A percentile compares a stretch with the other conserved stretches of the same genome.
Conservation (phyloP, 176 grass and related monocot species). For the Thalia dealbata region DNA sequence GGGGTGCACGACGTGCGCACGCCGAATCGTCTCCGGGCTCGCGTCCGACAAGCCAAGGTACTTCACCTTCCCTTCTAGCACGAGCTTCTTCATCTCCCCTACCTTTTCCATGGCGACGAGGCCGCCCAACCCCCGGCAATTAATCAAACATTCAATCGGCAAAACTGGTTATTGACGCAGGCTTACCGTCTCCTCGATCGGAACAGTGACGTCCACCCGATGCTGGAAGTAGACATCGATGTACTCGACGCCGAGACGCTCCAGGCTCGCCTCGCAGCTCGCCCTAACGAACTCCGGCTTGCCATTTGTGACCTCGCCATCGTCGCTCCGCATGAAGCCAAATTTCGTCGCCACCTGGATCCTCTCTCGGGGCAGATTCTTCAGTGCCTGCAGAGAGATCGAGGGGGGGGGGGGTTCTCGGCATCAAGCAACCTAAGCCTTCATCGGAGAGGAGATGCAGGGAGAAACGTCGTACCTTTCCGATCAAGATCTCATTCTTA, state of each 20-base stretch:
- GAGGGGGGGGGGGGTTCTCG: background rate
- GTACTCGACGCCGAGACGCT: constrained; percentile 12
- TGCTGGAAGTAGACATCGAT: constrained; percentile 7
- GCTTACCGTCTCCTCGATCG: constrained; percentile 15
- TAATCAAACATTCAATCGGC: background rate
- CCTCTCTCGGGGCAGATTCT: constrained; percentile 8
- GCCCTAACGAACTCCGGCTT: constrained; percentile 2
- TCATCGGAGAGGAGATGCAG: background rate
- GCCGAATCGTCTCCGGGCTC: constrained; percentile 5
- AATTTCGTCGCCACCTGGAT: constrained; percentile 11
- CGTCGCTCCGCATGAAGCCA: background rate
- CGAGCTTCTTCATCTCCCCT: constrained; percentile 14
- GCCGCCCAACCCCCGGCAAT: background rate
- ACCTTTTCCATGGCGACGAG: background rate
- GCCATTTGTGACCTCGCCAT: background rate
- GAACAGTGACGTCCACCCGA: constrained; percentile 5
- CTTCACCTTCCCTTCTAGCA: constrained; percentile 13
- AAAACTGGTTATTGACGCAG: background rate
- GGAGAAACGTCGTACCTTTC: constrained; percentile 22
- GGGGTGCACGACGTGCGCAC: constrained; percentile 3
- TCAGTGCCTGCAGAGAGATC: background rate
- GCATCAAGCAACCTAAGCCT: no score
- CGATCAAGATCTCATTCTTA: constrained; percentile 35
- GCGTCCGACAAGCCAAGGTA: constrained; percentile 11
- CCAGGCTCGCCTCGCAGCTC: constrained; percentile 8